phyloP scores from a whole-genome alignment of 176 grass and related monocot species.

The Phragmites australis region DNA sequence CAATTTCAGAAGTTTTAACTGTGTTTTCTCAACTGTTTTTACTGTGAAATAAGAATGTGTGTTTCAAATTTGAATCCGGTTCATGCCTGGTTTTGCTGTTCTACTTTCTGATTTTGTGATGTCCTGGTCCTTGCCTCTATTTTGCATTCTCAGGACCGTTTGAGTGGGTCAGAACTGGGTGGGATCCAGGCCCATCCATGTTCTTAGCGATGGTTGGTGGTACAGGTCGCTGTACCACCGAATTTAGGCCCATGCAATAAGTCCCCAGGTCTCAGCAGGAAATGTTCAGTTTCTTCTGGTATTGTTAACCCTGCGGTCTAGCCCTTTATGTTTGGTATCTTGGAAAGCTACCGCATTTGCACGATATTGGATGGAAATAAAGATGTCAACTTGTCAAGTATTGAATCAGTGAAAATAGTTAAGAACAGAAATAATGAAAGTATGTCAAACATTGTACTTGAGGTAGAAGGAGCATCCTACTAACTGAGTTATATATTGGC shows the following conservation, averaged over 20 bases:
- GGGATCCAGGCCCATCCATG: background rate
- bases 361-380: background rate
- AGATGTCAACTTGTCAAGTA: too few relatives aligned
- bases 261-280: background rate
- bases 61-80: background rate
- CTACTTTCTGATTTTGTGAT: background rate
- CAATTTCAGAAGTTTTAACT: background rate
- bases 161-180: background rate
- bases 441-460: background rate
- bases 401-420: background rate
- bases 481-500: background rate
- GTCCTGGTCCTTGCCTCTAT: background rate
- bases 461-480: background rate
- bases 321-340: background rate
- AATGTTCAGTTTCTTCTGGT: background rate
- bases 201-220: background rate
- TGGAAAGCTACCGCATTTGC: background rate
- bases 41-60: background rate
- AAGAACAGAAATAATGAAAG: background rate
- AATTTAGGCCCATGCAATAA: conserved; percentile 5
- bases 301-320: background rate
- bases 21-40: background rate
- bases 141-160: background rate
- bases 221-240: background rate
- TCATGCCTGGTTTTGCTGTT: conserved; percentile 9